Base-by-base conservation (phyloP, 208 protist species). In the Zelonia costaricensis region DNA sequence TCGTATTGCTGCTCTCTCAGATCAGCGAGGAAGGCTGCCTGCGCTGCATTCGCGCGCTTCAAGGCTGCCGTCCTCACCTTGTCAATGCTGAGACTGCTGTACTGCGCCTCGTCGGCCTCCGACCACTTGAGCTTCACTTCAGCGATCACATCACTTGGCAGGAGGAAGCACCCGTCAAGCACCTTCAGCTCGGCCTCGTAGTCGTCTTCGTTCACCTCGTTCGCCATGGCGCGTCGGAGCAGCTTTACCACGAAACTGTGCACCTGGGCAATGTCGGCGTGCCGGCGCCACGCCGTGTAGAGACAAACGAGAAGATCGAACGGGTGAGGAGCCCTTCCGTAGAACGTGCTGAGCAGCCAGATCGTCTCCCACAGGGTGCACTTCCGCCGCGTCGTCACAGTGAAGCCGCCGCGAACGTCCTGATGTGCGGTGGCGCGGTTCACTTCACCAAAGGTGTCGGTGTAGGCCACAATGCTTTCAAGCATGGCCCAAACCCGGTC, bases 241-340 rank as follows among this genome's bases (percentile, higher is more conserved):
- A 38, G 33, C 33, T 4, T 38, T 10, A 38, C 33, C 33, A 38
- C 33, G 33, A 38, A 38, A 38, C 7, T 38, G 33, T 10, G 33
- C 33, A 38, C 33, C 33, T 10, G 33, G 2, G 20, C 31, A 55
- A 18, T 55, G 22, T 18, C 3, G 35, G 2, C 4, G 48, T 39
- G 48, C 20, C 9, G 38, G 38, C 38, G 1, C 3, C 48, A 39
- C 25, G 5, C 12, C 28, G 7, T 16, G 7, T 38, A 44, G 20
- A 69, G 20, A 64, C 20, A 63, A 27, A 33, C 3, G 7, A 70
- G 42, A 8, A 52, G 44, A 45, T 30, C 25, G 18, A 20, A 15
- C 1, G 30, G 30, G 33, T 38, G 33, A 10, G 33, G 33, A 4
- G 33, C 7, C 54, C 35, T 61, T 6, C 10, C 42, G 12, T 39